Conservation (phyloP, 371 early-diverging fungal species). For the Syncephalastrum contaminatum region DNA sequence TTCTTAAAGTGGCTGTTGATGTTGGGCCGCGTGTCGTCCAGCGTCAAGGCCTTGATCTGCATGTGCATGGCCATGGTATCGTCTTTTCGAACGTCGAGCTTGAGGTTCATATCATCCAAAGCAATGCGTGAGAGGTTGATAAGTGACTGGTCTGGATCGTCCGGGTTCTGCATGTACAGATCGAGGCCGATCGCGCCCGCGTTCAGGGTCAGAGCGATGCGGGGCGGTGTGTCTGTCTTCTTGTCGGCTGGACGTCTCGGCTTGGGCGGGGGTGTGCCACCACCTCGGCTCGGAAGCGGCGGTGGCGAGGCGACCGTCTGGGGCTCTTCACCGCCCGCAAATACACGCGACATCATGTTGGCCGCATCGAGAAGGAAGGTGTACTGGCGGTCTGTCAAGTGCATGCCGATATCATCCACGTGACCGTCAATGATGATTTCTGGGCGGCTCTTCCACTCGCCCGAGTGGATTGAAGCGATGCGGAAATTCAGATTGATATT, state of each 20-base stretch:
- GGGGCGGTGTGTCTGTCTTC: not conserved
- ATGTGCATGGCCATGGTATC: conserved; percentile 69
- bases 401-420: conserved; percentile 76
- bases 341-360: conserved; percentile 43
- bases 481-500: conserved; percentile 79
- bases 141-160: conserved; percentile 17
- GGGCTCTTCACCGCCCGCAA: conserved; percentile 15
- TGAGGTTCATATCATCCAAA: conserved; percentile 53
- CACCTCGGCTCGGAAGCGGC: not conserved
- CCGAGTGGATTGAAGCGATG: conserved; percentile 39
- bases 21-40: conserved; percentile 81
- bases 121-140: conserved; percentile 40
- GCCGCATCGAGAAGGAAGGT: conserved; percentile 73
- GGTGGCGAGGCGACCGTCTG: conserved; percentile 8
- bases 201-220: conserved; percentile 7
- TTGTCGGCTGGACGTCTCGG: no score
- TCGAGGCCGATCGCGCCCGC: conserved; percentile 35
- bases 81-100: conserved; percentile 60
- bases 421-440: conserved; percentile 58
- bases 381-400: conserved; percentile 82
- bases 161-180: conserved; percentile 18
- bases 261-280: not conserved
- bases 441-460: conserved; percentile 17
- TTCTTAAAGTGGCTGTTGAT: conserved; percentile 82
- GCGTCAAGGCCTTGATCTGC: conserved; percentile 67